Conservation (phyloP, 1,284 basidiomycete species). For the Trametes sp. region DNA sequence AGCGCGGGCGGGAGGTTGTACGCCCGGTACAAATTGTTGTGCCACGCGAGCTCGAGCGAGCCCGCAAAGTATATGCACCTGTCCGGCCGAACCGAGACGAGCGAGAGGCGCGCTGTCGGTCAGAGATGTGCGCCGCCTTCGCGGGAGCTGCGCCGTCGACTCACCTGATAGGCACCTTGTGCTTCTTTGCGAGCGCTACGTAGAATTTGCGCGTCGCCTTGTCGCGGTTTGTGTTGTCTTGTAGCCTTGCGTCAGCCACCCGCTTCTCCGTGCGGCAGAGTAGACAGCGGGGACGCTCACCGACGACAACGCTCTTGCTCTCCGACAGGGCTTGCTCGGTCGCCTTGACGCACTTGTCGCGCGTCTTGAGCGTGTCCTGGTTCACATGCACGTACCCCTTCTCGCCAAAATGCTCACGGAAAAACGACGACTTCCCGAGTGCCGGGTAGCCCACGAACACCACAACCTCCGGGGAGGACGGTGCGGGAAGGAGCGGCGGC, state of each 20-base stretch:
- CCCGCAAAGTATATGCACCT: conserved; percentile 82
- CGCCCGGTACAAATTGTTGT: conserved; percentile 89
- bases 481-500: conserved; percentile 61
- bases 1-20: conserved; percentile 59
- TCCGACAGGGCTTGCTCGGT: conserved; percentile 63
- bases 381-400: conserved; percentile 83
- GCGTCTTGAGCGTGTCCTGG: conserved; percentile 81
- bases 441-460: conserved; percentile 91
- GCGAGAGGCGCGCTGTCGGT: not conserved
- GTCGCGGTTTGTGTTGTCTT: conserved; percentile 91
- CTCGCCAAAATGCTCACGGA: conserved; percentile 70
- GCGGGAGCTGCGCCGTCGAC: conserved; percentile 16
- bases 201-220: conserved; percentile 72
- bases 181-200: conserved; percentile 66
- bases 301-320: conserved; percentile 79
- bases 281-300: conserved; percentile 48
- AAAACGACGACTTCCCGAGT: conserved; percentile 89
- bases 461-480: conserved; percentile 64
- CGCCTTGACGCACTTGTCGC: conserved; percentile 77
- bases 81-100: not conserved
- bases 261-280: not conserved
- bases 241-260: not conserved
- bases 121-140: not conserved
- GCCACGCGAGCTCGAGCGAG: conserved; percentile 81
- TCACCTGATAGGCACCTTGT: conserved; percentile 65